Base-by-base conservation (phyloP, 116 monocot genomes). In the Iris pallida region DNA sequence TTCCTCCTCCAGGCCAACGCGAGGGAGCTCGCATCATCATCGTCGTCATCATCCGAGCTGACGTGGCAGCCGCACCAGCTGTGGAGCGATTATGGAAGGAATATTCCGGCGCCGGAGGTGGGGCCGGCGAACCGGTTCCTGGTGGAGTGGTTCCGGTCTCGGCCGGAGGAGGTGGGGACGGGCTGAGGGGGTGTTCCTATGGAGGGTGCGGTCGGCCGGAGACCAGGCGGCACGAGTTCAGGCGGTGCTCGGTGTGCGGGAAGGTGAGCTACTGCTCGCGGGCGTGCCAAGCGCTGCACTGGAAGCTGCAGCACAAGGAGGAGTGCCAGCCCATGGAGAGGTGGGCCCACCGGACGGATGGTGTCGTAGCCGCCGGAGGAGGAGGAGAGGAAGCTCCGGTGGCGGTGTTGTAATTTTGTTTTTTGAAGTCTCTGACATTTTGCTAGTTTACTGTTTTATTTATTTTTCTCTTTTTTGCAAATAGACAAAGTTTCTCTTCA, bases 61-160 rank as follows among this genome's bases (percentile, higher is more conserved):
- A 54, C 42, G 72, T 7, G 47, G 78, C 59, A 78, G 45, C 62
- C 59, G 16, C 7, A 8, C 63, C 70, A 82, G 4, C 75, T 85
- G 40, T 60, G 63, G 11, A 63, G 68, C 45, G 81, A 76, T 47
- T 76, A 51, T 20, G 68, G 73, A 10, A 53, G 76, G 55, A 72
- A 42, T 58, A 48, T 81, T 62, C 59, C 61, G 66, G 17, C 59
- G 53, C 74, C 72, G 66, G 77, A 75, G 76, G 54, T 53, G 14
- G 79, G 86, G 52, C 72, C 77, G 11, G 86, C 86, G 51, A 87
- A 87, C 72, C 60, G 65, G 73, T 94, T 94, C 66, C 12, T 94
- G 71, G 76, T 68, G 12, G 90, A 90, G 44, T 94, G 90, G 93
- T 94, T 63, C 63, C 46, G 17, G 47, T 4, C 19, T 8, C 47